Evolutionary conservation across 345 rosid genomes (phyloP).

Genomic region (Punica granatum): DNA sequence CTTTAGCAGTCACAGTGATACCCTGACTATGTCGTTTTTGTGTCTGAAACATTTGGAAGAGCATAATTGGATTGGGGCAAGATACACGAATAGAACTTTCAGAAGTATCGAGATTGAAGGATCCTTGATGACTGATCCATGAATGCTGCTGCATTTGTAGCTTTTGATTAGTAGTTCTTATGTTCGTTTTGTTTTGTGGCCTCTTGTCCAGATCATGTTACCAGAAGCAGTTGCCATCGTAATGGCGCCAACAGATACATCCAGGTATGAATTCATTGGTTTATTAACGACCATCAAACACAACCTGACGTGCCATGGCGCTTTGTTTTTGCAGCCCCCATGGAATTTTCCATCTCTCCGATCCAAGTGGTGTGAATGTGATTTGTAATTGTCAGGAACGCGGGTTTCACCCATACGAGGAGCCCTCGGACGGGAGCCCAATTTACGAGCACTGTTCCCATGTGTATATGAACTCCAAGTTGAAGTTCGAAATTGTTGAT

Average conservation of each 20-base stretch:
- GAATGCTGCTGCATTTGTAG: neutral
- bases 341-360: conserved; percentile 91
- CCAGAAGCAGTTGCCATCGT: conserved; percentile 93
- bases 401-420: conserved; percentile 99
- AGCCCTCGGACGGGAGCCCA: conserved; percentile 70
- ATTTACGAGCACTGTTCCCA: conserved; percentile 95
- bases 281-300: neutral
- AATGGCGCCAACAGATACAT: conserved; percentile 86
- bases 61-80: too few relatives aligned
- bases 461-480: conserved; percentile 66
- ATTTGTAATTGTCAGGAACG: conserved; percentile 89
- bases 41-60: too few relatives aligned
- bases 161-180: neutral
- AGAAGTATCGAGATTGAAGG: too few relatives aligned
- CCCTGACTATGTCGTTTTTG: too few relatives aligned
- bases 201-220: conserved; percentile 60
- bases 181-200: neutral
- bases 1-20: too few relatives aligned
- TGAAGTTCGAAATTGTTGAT: conserved; percentile 69
- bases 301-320: neutral
- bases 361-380: conserved; percentile 79
- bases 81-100: too few relatives aligned
- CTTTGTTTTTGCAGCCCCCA: conserved; percentile 49
- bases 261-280: conserved; percentile 34
- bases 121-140: neutral